Evolutionary conservation across 352 stramenopile genomes (phyloP), one percentile per base, ranked within the genome.

Genomic region (Blastocystis sp.): DNA sequence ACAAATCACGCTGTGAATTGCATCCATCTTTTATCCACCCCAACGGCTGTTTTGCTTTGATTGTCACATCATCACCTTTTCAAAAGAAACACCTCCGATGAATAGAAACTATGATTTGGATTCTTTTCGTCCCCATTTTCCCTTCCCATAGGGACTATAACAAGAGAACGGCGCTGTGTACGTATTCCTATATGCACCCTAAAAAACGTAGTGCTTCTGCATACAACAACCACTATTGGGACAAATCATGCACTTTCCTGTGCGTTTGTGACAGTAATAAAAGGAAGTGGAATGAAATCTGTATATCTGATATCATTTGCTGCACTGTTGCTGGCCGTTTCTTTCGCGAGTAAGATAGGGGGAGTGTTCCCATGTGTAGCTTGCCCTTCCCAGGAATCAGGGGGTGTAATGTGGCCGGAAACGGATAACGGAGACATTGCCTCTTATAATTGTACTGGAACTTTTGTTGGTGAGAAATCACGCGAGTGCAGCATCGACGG

Each of bases 251-350:
- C 48, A 17, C 6, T 57, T 57, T 57, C 48, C 48, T 57, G 48
- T 7, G 48, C 6, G 48, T 57, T 7, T 57, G 48, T 57, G 48
- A 57, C 48, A 57, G 48, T 57, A 57, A 57, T 7, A 57, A 57
- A 57, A 57, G 48, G 14, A 57, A 57, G 6, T 57, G 14, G 48
- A 57, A 57, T 57, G 48, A 57, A 14, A 57, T 57, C 48, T 57
- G 6, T 57, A 14, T 57, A 57, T 84, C n/a, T 84, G 21, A n/a
- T 84, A 68, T 69, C 42, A 34, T 84, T 68, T 52, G 45, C 66
- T 42, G 52, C 66, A 60, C 28, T 54, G 48, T 69, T 84, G 28
- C 52, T 69, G n/a, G 19, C 74, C 17, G 34, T 68, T 59, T 34
- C 52, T 28, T 42, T 84, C 6, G 59, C 48, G 69, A 54, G 74